phyloP scores from a whole-genome alignment of 164 flowering plant genomes.

The Annona squamosa region DNA sequence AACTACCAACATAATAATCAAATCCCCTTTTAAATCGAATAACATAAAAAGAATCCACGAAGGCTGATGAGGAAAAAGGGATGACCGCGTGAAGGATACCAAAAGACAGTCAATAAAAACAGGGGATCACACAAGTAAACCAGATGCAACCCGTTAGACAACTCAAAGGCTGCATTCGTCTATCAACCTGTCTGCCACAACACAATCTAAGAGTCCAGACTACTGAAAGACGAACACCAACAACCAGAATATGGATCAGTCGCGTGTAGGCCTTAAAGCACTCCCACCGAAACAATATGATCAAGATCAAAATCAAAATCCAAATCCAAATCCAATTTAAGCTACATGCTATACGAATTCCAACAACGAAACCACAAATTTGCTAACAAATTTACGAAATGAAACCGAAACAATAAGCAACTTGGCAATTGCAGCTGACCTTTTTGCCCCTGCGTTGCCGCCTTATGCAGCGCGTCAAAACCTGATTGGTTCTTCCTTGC shows the following conservation, averaged over 20 bases:
- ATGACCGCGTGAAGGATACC: neutral
- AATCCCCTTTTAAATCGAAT: neutral
- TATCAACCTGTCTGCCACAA: too few relatives aligned
- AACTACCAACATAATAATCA: neutral
- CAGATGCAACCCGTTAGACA: too few relatives aligned
- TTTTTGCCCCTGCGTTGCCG: constrained; percentile 59
- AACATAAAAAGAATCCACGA: neutral
- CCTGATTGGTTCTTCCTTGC: constrained; percentile 50
- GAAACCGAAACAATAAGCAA: neutral
- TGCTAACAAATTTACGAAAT: neutral
- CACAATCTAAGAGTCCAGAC: too few relatives aligned
- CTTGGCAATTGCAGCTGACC: constrained; percentile 24
- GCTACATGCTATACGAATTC: neutral
- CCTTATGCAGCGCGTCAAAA: constrained; percentile 60
- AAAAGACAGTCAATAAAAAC: neutral
- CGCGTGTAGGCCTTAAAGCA: too few relatives aligned
- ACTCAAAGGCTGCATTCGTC: too few relatives aligned
- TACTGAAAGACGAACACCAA: too few relatives aligned
- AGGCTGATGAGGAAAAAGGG: neutral
- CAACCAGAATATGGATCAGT: too few relatives aligned
- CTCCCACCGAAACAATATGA: neutral
- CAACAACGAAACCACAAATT: neutral
- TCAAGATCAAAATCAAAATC: too few relatives aligned
- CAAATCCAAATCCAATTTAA: neutral
- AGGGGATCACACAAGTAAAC: neutral